These are phyloP conservation scores for Phlebopus sp. DNA, from an alignment of 1,284 basidiomycete genomes.

Conservation along the genomic window DNA sequence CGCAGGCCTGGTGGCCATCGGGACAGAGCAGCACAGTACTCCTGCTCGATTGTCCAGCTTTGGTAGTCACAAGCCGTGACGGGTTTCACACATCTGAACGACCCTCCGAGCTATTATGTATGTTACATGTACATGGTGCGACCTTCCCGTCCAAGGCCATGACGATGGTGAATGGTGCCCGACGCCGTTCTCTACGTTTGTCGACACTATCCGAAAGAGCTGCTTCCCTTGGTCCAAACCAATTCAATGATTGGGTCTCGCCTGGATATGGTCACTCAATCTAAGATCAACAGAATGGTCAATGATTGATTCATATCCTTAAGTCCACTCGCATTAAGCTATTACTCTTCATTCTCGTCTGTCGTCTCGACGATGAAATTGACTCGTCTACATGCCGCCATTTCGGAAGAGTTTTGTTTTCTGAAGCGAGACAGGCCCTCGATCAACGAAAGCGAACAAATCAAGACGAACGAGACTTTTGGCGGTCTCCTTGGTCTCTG, in stretches of 20 bases:
- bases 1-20: slow-evolving; percentile 4
- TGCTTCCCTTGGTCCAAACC: neutral
- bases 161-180: too few species aligned
- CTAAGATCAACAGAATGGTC: slow-evolving; percentile 11
- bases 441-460: slow-evolving; percentile 2
- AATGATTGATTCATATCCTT: slow-evolving; percentile 7
- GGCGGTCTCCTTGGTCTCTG: neutral
- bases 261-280: slow-evolving; percentile 11
- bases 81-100: neutral
- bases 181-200: too few species aligned
- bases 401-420: slow-evolving; percentile 55
- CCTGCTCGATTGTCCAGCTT: neutral
- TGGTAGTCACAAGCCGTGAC: neutral
- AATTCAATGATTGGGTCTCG: neutral
- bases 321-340: slow-evolving; percentile 3
- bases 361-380: neutral
- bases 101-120: neutral
- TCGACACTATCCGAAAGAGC: neutral
- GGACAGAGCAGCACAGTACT: neutral
- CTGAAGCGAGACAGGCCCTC: slow-evolving; percentile 4
- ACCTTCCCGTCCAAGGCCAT: neutral
- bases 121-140: too few species aligned
- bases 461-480: neutral
- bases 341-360: slow-evolving; percentile 3
- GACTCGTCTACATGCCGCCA: slow-evolving; percentile 59